Percentiles rank a stretch among this genome's conserved stretches.
Conservation (phyloP, 2,329 filamentous ascomycete species). For the Pseudogymnoascus verrucosus region DNA sequence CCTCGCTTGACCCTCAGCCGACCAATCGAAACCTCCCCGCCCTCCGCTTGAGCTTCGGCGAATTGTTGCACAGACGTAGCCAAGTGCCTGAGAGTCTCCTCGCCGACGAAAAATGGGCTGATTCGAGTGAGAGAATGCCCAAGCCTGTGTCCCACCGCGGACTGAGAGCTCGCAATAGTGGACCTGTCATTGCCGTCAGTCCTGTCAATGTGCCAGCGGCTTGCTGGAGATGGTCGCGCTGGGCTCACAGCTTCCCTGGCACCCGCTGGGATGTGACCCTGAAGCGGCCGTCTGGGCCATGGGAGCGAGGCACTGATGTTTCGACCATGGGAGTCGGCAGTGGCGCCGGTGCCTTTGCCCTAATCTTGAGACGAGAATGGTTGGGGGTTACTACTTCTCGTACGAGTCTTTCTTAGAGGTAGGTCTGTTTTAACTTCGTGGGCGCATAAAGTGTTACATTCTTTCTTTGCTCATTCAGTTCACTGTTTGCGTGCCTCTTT, state of each 20-base stretch:
- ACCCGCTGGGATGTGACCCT: not conserved
- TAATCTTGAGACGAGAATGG: slow-evolving; percentile 1
- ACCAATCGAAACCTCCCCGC: not conserved
- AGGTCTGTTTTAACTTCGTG: not conserved
- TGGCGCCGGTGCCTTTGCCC: slow-evolving; percentile 1
- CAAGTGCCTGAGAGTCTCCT: not conserved
- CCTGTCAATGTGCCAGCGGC: not conserved
- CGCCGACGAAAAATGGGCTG: not conserved
- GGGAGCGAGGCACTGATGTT: slow-evolving; percentile 1
- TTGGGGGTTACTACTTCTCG: not conserved
- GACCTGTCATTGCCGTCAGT: not conserved
- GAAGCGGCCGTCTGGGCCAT: not conserved
- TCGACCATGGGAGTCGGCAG: slow-evolving; percentile 5
- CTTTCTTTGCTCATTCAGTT: not conserved
- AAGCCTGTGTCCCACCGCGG: not conserved
- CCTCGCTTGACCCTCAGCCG: not conserved
- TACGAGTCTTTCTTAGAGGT: not conserved
- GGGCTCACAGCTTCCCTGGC: not conserved
- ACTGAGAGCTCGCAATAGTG: not conserved
- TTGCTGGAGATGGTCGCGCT: not conserved
- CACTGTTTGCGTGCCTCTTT: slow-evolving; percentile 4
- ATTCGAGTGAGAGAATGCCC: not conserved
- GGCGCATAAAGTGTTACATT: slow-evolving; percentile 4
- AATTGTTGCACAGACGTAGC: slow-evolving; percentile 4
- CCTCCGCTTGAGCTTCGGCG: not conserved